Evolutionary conservation across 768 basidiomycete species (phyloP), one percentile per base, ranked within the genome.

Genomic region (Macrolepiota albuminosa): DNA sequence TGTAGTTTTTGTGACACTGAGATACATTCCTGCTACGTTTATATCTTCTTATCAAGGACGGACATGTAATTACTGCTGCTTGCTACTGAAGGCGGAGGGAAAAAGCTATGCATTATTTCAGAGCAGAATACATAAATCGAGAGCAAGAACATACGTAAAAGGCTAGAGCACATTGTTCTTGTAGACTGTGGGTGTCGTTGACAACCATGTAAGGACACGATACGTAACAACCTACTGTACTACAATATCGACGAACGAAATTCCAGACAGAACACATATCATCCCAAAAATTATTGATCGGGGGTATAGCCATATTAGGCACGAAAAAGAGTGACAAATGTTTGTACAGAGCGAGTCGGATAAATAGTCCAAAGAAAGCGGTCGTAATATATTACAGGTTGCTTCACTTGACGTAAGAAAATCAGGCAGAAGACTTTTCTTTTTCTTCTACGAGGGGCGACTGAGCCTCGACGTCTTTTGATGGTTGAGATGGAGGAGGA

Each of bases 381-480:
- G 18, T 52, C 49, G 16, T 58, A 24, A 53, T 6, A 26, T 26
- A n/a, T n/a, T 26, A n/a, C 31, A 21, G 10, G 14, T 45, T 58
- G 14, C 29, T 43, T 34, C 14, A 21, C 18, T 21, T 29, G 18
- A 21, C 24, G 42, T 45, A 26, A 31, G 16, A 3, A 7, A 14
- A 60, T 56, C 42, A 60, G 16, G 29, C 39, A 0, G 39, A 33
- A 11, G 59, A 37, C n/a, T 64, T 65, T 56, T 66, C 63, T 48
- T 64, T 65, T 56, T 66, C 63, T 48, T 55, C 45, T 43, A 64
- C 48, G 10, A 66, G 61, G 3, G 58, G 58, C 31, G 53, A 52
- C 33, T 66, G 65, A 13, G 63, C 62, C 39, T 66, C 65, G 14
- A 64, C 18, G 16, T 66, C 65, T 36, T 60, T 64, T 2, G 50